Evolutionary conservation across 192 early-diverging fungal species (phyloP).

Genomic region (Diversispora eburnea): DNA sequence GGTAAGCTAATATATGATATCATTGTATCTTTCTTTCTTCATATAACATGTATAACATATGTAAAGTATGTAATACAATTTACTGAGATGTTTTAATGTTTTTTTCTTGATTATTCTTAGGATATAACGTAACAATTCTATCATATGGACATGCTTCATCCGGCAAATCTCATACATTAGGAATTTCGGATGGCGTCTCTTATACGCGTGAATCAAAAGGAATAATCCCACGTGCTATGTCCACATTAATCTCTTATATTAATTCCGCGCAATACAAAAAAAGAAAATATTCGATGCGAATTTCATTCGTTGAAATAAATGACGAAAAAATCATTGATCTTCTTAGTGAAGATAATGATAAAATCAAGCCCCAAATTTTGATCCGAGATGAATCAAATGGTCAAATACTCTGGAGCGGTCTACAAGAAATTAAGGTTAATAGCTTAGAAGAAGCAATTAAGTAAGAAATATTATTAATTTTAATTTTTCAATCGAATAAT

Average conservation of each 20-base stretch:
- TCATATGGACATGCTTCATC: constrained; percentile 91
- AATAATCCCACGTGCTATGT: constrained; percentile 73
- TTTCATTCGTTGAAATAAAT: constrained; percentile 94
- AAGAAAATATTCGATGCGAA: constrained; percentile 47
- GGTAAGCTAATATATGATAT: constrained; percentile 32
- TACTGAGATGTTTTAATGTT: neutral
- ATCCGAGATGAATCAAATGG: constrained; percentile 84
- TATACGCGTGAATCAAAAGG: constrained; percentile 44
- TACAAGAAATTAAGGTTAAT: constrained; percentile 69
- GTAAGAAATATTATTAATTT: constrained; percentile 41
- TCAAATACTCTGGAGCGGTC: constrained; percentile 79
- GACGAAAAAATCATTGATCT: constrained; percentile 95
- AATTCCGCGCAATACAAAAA: constrained; percentile 34
- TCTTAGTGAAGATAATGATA: constrained; percentile 58
- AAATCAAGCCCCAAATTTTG: constrained; percentile 52
- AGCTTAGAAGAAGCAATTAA: constrained; percentile 70
- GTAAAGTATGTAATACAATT: too few relatives aligned
- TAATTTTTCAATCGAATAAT: neutral
- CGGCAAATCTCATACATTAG: constrained; percentile 96
- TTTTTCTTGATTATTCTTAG: constrained; percentile 31
- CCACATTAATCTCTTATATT: constrained; percentile 53
- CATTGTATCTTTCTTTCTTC: neutral
- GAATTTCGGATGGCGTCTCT: constrained; percentile 51
- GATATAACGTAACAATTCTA: constrained; percentile 93
- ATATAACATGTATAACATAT: constrained; percentile 14